These are phyloP conservation scores for Lineolata rhizophorae DNA, from an alignment of 495 filamentous ascomycete species.

Conservation along the genomic window DNA sequence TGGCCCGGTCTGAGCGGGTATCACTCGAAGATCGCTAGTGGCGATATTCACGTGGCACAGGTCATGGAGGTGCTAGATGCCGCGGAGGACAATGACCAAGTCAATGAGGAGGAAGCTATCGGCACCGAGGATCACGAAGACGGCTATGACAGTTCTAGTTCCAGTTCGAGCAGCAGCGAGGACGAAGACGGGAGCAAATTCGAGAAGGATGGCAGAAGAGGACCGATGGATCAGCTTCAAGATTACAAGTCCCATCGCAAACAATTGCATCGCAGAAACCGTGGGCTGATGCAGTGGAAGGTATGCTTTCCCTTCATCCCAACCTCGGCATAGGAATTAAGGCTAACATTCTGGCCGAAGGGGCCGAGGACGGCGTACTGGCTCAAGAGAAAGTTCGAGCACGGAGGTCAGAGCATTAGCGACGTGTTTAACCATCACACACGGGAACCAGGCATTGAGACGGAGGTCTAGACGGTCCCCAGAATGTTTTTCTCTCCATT, in stretches of 20 bases:
- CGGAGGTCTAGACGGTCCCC: constrained; percentile 1
- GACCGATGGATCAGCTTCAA: constrained; percentile 18
- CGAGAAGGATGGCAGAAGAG: constrained; percentile 16
- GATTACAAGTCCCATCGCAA: constrained; percentile 22
- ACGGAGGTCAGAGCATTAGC: neutral
- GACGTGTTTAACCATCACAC: constrained; percentile 1
- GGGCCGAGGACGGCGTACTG: neutral
- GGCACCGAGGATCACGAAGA: too few relatives aligned
- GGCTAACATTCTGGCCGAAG: neutral
- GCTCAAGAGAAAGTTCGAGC: constrained; percentile 1
- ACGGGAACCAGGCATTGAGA: neutral
- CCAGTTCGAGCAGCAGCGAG: neutral
- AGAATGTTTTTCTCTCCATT: too few relatives aligned
- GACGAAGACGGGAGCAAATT: constrained; percentile 2
- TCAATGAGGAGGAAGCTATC: constrained; percentile 5
- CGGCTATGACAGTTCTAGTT: neutral
- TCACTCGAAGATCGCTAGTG: constrained; percentile 28
- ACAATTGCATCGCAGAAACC: constrained; percentile 21
- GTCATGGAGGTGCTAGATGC: constrained; percentile 42
- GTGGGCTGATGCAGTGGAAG: constrained; percentile 27
- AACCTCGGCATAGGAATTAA: neutral
- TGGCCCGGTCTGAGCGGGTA: constrained; percentile 35
- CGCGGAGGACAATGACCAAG: constrained; percentile 28
- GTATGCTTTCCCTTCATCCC: constrained; percentile 3
- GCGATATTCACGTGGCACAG: constrained; percentile 26